Evolutionary conservation across 495 filamentous ascomycete genomes (phyloP).

Genomic region (Annulohypoxylon stygium): DNA sequence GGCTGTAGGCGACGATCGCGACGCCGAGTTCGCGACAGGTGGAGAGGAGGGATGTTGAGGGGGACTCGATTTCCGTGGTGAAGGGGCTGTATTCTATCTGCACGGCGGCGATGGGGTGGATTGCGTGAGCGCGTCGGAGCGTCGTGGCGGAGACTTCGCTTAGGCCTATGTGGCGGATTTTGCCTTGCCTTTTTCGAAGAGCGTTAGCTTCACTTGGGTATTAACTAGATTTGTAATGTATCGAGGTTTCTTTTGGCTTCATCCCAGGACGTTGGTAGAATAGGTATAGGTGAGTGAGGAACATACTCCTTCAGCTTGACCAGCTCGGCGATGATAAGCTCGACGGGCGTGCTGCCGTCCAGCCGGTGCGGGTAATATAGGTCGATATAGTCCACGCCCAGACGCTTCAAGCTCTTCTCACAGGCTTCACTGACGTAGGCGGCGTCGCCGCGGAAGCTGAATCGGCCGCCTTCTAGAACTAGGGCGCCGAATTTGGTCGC

Average conservation of each 20-base stretch:
- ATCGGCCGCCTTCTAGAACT: conserved; percentile 19
- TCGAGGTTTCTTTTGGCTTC: no score
- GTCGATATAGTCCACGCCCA: conserved; percentile 64
- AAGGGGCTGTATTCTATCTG: conserved; percentile 76
- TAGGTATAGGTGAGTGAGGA: no score
- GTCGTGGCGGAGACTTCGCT: conserved; percentile 68
- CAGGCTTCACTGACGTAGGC: conserved; percentile 64
- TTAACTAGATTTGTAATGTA: no score
- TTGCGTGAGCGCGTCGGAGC: conserved; percentile 69
- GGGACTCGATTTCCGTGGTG: conserved; percentile 67
- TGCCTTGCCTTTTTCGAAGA: conserved; percentile 56
- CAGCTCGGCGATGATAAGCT: conserved; percentile 61
- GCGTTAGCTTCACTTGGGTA: background rate
- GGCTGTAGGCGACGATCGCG: conserved; percentile 71
- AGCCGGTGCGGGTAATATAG: conserved; percentile 58
- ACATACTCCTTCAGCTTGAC: conserved; percentile 63
- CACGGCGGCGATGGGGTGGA: conserved; percentile 70
- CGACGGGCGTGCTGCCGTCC: conserved; percentile 58
- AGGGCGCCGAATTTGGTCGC: conserved; percentile 68
- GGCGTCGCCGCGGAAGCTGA: conserved; percentile 57
- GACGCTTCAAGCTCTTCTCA: conserved; percentile 60
- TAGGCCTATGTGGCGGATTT: conserved; percentile 71
- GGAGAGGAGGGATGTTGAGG: conserved; percentile 60
- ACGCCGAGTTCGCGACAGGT: conserved; percentile 73
- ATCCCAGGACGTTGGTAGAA: no score